phyloP scores from a whole-genome alignment of 352 stramenopile species.

The Phytopythium delawarense region DNA sequence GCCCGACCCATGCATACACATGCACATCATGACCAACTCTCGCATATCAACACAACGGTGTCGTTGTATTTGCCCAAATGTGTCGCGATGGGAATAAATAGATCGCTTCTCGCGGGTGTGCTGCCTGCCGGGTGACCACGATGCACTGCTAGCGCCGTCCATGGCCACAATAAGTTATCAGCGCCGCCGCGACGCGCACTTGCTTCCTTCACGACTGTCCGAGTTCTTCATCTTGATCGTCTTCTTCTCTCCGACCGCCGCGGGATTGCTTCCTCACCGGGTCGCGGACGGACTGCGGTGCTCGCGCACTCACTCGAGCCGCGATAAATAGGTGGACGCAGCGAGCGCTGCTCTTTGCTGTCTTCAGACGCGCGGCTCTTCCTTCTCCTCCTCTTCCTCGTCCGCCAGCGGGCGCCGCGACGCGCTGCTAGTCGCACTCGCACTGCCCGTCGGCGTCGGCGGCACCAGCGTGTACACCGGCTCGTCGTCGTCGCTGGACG shows the following conservation, averaged over 20 bases:
- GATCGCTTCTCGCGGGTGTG: background rate
- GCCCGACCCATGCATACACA: too few relatives aligned
- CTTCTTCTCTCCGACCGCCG: background rate
- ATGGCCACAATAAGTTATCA: background rate
- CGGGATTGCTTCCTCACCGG: background rate
- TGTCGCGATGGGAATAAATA: conserved; percentile 5
- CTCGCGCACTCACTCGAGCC: background rate
- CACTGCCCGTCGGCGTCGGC: conserved; percentile 19
- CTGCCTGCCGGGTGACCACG: background rate
- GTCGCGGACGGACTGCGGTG: background rate
- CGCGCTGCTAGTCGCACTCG: background rate
- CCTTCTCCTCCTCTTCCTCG: conserved; percentile 37
- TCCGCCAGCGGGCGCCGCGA: conserved; percentile 17
- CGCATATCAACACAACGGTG: background rate
- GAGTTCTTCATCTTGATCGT: background rate
- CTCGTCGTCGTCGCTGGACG: conserved; percentile 23
- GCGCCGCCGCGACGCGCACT: background rate
- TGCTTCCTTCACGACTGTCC: background rate
- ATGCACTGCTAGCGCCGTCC: background rate
- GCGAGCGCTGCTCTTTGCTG: background rate
- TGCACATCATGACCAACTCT: background rate
- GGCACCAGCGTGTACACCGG: conserved; percentile 27
- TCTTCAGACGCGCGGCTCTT: conserved; percentile 13
- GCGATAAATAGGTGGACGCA: background rate
- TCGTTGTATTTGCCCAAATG: conserved; percentile 1